Conservation (phyloP, 225 moss, liverwort and hornwort genomes). For the Neckera pumila region DNA sequence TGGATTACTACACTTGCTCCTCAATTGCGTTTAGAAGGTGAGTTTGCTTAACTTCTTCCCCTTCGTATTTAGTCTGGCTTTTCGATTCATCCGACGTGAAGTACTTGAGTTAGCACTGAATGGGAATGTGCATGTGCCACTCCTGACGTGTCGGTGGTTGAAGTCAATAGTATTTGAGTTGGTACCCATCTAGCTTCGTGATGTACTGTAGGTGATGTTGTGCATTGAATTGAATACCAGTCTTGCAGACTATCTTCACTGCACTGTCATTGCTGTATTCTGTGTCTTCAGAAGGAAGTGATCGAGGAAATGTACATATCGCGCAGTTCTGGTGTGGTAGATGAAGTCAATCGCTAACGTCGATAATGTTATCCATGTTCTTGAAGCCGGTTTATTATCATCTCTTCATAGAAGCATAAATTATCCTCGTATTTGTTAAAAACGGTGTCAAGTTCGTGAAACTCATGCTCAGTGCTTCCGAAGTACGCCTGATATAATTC, state of each 20-base stretch:
- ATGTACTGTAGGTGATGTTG: no score
- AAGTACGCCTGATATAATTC: no score
- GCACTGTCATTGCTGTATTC: no score
- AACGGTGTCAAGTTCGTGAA: not conserved
- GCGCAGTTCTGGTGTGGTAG: no score
- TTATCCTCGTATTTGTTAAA: no score
- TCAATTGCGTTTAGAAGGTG: not conserved
- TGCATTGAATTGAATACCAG: not conserved
- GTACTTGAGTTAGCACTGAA: not conserved
- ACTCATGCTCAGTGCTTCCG: not conserved
- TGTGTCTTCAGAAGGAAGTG: not conserved
- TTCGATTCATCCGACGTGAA: no score
- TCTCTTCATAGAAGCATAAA: fast-evolving
- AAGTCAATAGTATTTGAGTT: no score
- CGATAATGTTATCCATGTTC: not conserved
- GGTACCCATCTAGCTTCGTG: not conserved
- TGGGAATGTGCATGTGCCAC: not conserved
- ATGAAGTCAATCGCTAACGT: not conserved
- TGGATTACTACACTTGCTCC: no score
- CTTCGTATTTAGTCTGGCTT: not conserved
- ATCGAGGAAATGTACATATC: no score
- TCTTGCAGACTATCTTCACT: no score
- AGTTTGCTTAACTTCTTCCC: not conserved
- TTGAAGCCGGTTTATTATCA: no score
- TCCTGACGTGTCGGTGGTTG: not conserved